phyloP scores from a whole-genome alignment of 2,329 filamentous ascomycete species.

The Alternaria arbusti region DNA sequence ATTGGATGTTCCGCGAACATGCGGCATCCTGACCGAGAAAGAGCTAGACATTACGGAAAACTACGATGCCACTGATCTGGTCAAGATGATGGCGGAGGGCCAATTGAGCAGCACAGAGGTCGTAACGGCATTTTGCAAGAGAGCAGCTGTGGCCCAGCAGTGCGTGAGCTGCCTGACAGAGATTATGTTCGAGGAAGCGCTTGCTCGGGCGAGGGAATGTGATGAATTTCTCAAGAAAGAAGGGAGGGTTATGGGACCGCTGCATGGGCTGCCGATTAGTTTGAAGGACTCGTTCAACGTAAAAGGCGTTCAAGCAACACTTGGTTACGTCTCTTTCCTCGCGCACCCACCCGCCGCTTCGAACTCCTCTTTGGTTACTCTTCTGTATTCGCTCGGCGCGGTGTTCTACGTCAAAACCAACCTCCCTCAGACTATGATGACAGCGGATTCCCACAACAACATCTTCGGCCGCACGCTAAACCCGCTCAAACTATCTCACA shows the following conservation, averaged over 20 bases:
- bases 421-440: slow-evolving; percentile 57
- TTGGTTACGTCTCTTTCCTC: slow-evolving; percentile 62
- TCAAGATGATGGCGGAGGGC: slow-evolving; percentile 31
- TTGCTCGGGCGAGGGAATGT: slow-evolving; percentile 46
- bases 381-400: slow-evolving; percentile 52
- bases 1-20: slow-evolving; percentile 37
- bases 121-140: slow-evolving; percentile 60
- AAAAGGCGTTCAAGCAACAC: slow-evolving; percentile 62
- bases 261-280: slow-evolving; percentile 62
- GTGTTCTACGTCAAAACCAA: slow-evolving; percentile 63
- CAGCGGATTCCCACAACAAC: slow-evolving; percentile 64
- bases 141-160: slow-evolving; percentile 64
- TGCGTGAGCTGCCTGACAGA: slow-evolving; percentile 57
- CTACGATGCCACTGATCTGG: slow-evolving; percentile 43
- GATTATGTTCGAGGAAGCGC: slow-evolving; percentile 52
- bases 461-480: slow-evolving; percentile 69
- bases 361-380: slow-evolving; percentile 46
- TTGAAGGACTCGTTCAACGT: slow-evolving; percentile 70
- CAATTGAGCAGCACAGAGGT: slow-evolving; percentile 51
- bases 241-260: slow-evolving; percentile 55
- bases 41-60: slow-evolving; percentile 46
- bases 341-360: slow-evolving; percentile 35
- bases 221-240: slow-evolving; percentile 47
- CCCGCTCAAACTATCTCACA: slow-evolving; percentile 65
- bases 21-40: slow-evolving; percentile 37